Conservation (phyloP, 805 yeast species). For the Pichia cabralensis region DNA sequence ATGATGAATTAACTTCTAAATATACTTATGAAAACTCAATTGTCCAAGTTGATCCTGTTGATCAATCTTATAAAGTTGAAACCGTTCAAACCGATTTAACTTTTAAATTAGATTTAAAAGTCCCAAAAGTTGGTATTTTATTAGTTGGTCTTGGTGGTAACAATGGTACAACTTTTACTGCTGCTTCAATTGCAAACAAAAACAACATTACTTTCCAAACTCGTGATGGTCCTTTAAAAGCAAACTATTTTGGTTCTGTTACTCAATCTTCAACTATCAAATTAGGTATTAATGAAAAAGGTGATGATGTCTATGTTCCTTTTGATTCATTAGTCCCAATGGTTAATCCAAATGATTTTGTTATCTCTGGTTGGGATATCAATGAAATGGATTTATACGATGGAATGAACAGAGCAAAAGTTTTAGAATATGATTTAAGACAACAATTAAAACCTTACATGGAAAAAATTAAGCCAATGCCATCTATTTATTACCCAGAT, state of each 20-base stretch:
- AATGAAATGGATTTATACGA: constrained; percentile 57
- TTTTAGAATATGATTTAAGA: constrained; percentile 78
- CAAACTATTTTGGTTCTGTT: constrained; percentile 88
- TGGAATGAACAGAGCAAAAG: constrained; percentile 80
- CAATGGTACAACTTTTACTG: constrained; percentile 87
- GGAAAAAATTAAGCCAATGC: constrained; percentile 56
- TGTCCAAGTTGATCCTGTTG: constrained; percentile 45
- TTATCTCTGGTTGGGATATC: constrained; percentile 94
- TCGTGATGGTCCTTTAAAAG: constrained; percentile 61
- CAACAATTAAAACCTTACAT: constrained; percentile 58
- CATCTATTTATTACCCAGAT: constrained; percentile 89
- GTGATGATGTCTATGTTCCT: constrained; percentile 86
- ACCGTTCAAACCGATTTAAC: constrained; percentile 68
- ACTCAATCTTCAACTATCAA: constrained; percentile 88
- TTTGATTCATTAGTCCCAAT: constrained; percentile 84
- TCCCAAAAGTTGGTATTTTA: constrained; percentile 81
- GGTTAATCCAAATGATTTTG: constrained; percentile 82
- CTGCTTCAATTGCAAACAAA: constrained; percentile 79
- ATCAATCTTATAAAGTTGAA: constrained; percentile 54
- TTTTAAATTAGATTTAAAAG: constrained; percentile 73
- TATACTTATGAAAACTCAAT: constrained; percentile 69
- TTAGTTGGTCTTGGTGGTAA: constrained; percentile 95
- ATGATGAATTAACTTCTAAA: constrained; percentile 45
- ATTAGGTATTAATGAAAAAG: constrained; percentile 73
- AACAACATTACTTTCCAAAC: constrained; percentile 68